Evolutionary conservation across 2,329 filamentous ascomycete genomes (phyloP), one percentile per base, ranked within the genome.

Genomic region (Pseudopyrenochaeta lycopersici): DNA sequence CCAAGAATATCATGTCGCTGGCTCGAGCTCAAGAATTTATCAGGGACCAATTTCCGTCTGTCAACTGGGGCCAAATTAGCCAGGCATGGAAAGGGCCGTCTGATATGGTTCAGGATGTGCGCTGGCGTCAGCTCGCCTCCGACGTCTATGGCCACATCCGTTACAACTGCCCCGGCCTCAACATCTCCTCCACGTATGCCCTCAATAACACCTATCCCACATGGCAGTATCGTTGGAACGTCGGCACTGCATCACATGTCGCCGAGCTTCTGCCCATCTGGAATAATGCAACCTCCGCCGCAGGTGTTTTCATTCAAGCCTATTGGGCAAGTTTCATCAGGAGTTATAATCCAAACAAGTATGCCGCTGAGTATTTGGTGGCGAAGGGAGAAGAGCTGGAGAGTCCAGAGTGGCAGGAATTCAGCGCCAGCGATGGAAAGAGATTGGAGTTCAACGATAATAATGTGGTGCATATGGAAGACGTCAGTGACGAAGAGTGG

Each of bases 201-300:
- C 66, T 66, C 17, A 64, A 66, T 2, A 60, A 68, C 4, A 66
- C 59, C 1, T 7, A 52, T 7, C 60, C 68, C 1, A 74, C 76
- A 6, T 83, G 80, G 77, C 77, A 78, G 39, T 83, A 83, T 56
- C 73, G 79, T 0, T 83, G 78, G 73, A 80, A 83, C 39, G 78
- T 83, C 1, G 76, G 72, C 11, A 67, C 74, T 11, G 70, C 74
- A 1, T 63, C 69, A 2, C 72, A 78, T 39, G 69, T 79, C 1
- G 72, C 70, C 1, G 78, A 78, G 58, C 60, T 72, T 0, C 52
- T 66, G 0, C 68, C 75, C 1, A 73, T 80, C 15, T 80, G 77
- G 66, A 71, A 73, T 17, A 69, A 74, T 4, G 76, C 70, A 4
- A 65, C 64, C 1, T 56, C 56, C 1, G 68, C 70, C 9, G 66